A percentile compares a stretch with the other conserved stretches of the same genome.
These are phyloP conservation scores for Colletotrichum scovillei DNA, from an alignment of 2,329 filamentous ascomycete species.

Conservation along the genomic window DNA sequence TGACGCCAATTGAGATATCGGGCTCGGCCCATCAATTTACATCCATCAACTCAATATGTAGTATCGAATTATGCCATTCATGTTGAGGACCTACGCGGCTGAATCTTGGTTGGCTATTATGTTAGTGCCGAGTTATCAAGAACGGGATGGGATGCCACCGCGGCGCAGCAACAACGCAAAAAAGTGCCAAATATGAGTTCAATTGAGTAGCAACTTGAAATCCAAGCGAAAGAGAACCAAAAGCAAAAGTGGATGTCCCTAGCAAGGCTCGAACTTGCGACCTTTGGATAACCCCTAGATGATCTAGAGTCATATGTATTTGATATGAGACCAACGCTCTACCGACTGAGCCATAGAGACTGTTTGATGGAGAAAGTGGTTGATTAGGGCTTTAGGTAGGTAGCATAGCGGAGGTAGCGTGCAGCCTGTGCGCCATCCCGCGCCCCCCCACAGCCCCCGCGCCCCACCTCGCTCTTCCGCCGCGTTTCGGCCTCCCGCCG, in stretches of 20 bases:
- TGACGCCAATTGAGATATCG: too few species aligned
- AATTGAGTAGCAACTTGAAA: too few species aligned
- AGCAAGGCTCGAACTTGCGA: conserved; percentile 35
- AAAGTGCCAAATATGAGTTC: too few species aligned
- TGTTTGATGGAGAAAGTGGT: rapidly evolving
- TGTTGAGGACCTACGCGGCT: too few species aligned
- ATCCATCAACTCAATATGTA: too few species aligned
- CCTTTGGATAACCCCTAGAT: conserved; percentile 28
- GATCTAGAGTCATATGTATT: conserved; percentile 6
- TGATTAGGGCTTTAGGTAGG: rapidly evolving
- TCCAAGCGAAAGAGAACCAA: rapidly evolving
- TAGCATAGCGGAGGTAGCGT: neutral
- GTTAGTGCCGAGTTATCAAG: too few species aligned
- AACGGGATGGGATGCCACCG: too few species aligned
- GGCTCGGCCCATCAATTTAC: too few species aligned
- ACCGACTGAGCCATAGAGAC: conserved; percentile 35
- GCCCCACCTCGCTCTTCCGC: neutral
- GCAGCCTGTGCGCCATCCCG: neutral
- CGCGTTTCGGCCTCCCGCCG: neutral
- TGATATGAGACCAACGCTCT: conserved; percentile 36
- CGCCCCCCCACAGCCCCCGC: neutral
- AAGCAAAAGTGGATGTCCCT: conserved; percentile 7
- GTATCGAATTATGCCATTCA: too few species aligned
- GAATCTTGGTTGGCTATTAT: too few species aligned
- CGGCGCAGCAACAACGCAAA: neutral